A percentile compares a stretch with the other conserved stretches of the same genome.
These are phyloP conservation scores for Isabelozyma rhagii DNA, from an alignment of 805 yeast genomes.

Conservation along the genomic window DNA sequence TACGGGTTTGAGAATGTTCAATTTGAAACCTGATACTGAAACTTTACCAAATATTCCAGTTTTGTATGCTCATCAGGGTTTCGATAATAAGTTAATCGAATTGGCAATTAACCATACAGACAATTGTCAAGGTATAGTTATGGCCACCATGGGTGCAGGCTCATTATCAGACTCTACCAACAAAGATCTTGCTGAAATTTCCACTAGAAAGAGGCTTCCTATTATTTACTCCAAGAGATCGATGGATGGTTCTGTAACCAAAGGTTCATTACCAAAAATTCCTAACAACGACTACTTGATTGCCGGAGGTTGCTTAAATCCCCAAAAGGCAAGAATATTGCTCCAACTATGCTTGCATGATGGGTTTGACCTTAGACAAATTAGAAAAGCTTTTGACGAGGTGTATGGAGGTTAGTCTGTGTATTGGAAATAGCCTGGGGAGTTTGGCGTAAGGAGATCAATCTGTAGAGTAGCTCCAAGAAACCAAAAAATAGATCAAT, in stretches of 20 bases:
- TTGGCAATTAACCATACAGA: slow-evolving; percentile 41
- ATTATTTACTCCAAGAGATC: slow-evolving; percentile 64
- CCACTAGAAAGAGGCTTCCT: slow-evolving; percentile 43
- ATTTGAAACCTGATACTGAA: slow-evolving; percentile 7
- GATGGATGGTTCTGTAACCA: slow-evolving; percentile 70
- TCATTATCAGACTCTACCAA: slow-evolving; percentile 53
- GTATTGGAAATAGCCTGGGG: too few relatives aligned
- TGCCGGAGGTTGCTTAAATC: slow-evolving; percentile 65
- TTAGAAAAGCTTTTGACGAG: slow-evolving; percentile 44
- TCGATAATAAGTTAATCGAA: slow-evolving; percentile 47
- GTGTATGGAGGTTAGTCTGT: slow-evolving; percentile 48
- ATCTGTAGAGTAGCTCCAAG: too few relatives aligned
- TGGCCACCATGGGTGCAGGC: slow-evolving; percentile 75
- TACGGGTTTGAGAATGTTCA: slow-evolving; percentile 31
- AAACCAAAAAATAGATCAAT: too few relatives aligned
- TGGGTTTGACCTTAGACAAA: slow-evolving; percentile 33
- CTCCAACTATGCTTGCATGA: slow-evolving; percentile 53
- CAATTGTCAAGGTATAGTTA: slow-evolving; percentile 51
- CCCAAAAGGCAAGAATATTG: slow-evolving; percentile 60
- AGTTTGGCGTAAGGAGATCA: too few relatives aligned
- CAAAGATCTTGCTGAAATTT: slow-evolving; percentile 36
- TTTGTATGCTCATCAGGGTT: slow-evolving; percentile 60
- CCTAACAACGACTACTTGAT: slow-evolving; percentile 33
- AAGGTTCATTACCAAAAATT: slow-evolving; percentile 39
- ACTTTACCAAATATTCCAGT: slow-evolving; percentile 49